A percentile compares a stretch with the other conserved stretches of the same genome.
phyloP scores from a whole-genome alignment of 768 basidiomycete species.

The Lactarius psammicola region DNA sequence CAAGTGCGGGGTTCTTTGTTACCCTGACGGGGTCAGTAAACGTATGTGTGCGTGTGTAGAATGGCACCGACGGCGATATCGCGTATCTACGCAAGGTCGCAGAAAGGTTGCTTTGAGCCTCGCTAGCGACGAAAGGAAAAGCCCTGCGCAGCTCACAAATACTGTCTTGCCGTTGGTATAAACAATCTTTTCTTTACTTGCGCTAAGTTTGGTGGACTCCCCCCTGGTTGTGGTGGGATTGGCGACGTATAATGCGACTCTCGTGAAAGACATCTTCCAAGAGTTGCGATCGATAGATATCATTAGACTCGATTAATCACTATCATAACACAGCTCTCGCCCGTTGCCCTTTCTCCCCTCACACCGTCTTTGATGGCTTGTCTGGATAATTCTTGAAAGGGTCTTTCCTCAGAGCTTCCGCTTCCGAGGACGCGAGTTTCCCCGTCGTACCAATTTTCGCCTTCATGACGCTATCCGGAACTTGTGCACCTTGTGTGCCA shows the following conservation, averaged over 20 bases:
- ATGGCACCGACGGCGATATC: slow-evolving; percentile 26
- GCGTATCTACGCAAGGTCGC: slow-evolving; percentile 21
- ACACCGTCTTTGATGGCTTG: slow-evolving; percentile 24
- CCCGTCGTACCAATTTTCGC: slow-evolving; percentile 48
- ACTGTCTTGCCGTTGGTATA: slow-evolving; percentile 85
- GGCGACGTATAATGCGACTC: slow-evolving; percentile 56
- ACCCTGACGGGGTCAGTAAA: slow-evolving; percentile 21
- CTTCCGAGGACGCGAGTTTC: slow-evolving; percentile 53
- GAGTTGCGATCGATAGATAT: slow-evolving; percentile 25
- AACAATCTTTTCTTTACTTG: slow-evolving; percentile 74
- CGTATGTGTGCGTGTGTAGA: slow-evolving; percentile 1
- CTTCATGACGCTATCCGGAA: slow-evolving; percentile 66
- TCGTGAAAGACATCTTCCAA: slow-evolving; percentile 49
- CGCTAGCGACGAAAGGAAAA: background rate
- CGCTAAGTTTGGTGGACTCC: slow-evolving; percentile 67
- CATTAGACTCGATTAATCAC: background rate
- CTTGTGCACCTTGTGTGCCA: slow-evolving; percentile 35
- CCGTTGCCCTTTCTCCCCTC: background rate
- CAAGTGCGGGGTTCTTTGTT: slow-evolving; percentile 59
- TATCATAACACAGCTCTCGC: background rate
- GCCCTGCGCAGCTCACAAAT: slow-evolving; percentile 54
- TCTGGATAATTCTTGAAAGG: slow-evolving; percentile 73
- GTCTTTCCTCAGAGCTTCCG: slow-evolving; percentile 74
- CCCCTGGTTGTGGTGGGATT: slow-evolving; percentile 70
- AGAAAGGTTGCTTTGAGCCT: background rate